A percentile compares a stretch with the other conserved stretches of the same genome.
phyloP scores from a whole-genome alignment of 106 monocot species.

The Alisma plantagoaquatica region DNA sequence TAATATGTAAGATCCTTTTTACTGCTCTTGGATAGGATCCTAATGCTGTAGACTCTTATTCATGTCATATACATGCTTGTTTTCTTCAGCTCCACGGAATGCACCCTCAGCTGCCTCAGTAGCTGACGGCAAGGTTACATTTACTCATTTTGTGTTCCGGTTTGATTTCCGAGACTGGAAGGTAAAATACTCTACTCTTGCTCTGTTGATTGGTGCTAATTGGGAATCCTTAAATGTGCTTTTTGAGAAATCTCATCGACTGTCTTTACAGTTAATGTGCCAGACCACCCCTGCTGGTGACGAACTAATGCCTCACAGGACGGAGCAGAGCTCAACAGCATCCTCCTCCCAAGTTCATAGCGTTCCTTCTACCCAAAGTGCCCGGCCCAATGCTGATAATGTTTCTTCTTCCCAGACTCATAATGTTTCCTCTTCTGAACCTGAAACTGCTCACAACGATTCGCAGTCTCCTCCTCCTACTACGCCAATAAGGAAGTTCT shows the following conservation, averaged over 20 bases:
- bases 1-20: constrained; percentile 38
- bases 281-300: constrained; percentile 25
- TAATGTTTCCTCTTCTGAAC: constrained; percentile 2
- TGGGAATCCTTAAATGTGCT: constrained; percentile 1
- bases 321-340: neutral
- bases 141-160: constrained; percentile 86
- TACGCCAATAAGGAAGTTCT: constrained; percentile 69
- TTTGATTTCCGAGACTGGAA: constrained; percentile 91
- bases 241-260: neutral
- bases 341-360: no score
- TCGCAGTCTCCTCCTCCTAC: constrained; percentile 14
- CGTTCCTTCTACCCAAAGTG: no score
- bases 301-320: constrained; percentile 71
- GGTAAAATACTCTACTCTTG: constrained; percentile 25
- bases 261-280: constrained; percentile 41
- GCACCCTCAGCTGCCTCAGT: constrained; percentile 65
- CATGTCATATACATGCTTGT: neutral
- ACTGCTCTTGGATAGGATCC: neutral
- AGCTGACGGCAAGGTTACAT: constrained; percentile 59
- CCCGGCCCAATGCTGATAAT: no score
- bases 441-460: neutral
- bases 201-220: neutral
- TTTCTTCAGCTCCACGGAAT: constrained; percentile 55
- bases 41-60: no score
- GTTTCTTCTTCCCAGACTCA: neutral